Evolutionary conservation across 352 stramenopile species (phyloP).

Genomic region (Globisporangium mamillatum): DNA sequence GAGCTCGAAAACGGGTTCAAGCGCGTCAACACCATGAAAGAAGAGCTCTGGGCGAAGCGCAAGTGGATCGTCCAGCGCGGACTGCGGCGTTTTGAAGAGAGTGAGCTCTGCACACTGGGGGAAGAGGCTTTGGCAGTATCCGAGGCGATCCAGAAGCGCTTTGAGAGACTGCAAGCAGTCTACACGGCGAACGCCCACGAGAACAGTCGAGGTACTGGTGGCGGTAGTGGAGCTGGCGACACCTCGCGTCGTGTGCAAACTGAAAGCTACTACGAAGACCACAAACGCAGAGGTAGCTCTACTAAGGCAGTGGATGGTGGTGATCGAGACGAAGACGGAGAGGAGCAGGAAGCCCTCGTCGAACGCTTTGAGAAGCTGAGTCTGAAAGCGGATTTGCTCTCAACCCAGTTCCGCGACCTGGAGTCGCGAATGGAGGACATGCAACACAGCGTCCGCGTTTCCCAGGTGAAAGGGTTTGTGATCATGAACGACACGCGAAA

Average conservation of each 20-base stretch:
- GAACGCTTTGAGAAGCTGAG: constrained; percentile 22
- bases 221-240: background rate
- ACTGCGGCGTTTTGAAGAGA: constrained; percentile 28
- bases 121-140: constrained; percentile 9
- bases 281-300: background rate
- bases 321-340: background rate
- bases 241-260: background rate
- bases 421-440: constrained; percentile 32
- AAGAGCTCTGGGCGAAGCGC: constrained; percentile 33
- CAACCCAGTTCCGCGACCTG: constrained; percentile 21
- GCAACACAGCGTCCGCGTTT: constrained; percentile 23
- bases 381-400: constrained; percentile 26
- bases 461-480: constrained; percentile 30
- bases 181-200: constrained; percentile 20
- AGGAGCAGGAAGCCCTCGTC: constrained; percentile 9
- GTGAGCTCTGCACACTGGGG: constrained; percentile 19
- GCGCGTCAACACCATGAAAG: constrained; percentile 40
- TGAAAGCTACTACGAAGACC: constrained; percentile 5
- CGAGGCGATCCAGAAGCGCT: constrained; percentile 9
- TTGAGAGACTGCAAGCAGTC: constrained; percentile 9
- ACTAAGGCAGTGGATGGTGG: background rate
- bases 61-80: constrained; percentile 34
- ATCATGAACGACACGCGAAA: constrained; percentile 39
- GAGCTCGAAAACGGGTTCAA: constrained; percentile 41
- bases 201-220: constrained; percentile 14